Percentiles rank a stretch among this genome's conserved stretches.
Evolutionary conservation across 257 asterid genomes (phyloP).

Genomic region (Solanum pinnatisectum): DNA sequence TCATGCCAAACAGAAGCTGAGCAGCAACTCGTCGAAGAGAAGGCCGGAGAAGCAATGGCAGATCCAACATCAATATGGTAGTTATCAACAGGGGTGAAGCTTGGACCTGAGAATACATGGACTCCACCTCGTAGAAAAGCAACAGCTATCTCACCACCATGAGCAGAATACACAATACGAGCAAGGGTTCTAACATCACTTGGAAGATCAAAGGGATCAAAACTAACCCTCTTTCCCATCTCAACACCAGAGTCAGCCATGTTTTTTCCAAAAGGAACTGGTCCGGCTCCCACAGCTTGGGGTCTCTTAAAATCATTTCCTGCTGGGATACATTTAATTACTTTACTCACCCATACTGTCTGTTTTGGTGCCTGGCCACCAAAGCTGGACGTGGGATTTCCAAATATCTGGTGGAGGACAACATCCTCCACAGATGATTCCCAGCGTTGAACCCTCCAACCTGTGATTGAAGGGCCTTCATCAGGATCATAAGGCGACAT

Average conservation of each 20-base stretch:
- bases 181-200: slow-evolving; percentile 97
- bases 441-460: slow-evolving; percentile 99
- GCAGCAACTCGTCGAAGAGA: slow-evolving; percentile 98
- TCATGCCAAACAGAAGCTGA: slow-evolving; percentile 99
- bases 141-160: slow-evolving; percentile 97
- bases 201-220: slow-evolving; percentile 97
- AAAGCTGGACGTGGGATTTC: slow-evolving; percentile 73
- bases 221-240: slow-evolving; percentile 51
- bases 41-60: slow-evolving; percentile 93
- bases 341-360: slow-evolving; percentile 97
- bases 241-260: slow-evolving; percentile 49
- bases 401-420: slow-evolving; percentile 95
- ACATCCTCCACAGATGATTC: slow-evolving; percentile 95
- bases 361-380: slow-evolving; percentile 91
- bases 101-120: slow-evolving; percentile 77
- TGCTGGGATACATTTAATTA: slow-evolving; percentile 86
- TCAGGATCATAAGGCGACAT: slow-evolving; percentile 99
- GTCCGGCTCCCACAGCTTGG: slow-evolving; percentile 32
- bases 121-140: slow-evolving; percentile 88
- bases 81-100: slow-evolving; percentile 60
- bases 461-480: slow-evolving; percentile 96
- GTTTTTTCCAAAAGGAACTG: slow-evolving; percentile 39
- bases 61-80: slow-evolving; percentile 86
- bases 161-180: slow-evolving; percentile 92
- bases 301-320: slow-evolving; percentile 49